Percentiles rank a stretch among this genome's conserved stretches.
Evolutionary conservation across 2,329 filamentous ascomycete species (phyloP).

Genomic region (Penicillium rolfsii): DNA sequence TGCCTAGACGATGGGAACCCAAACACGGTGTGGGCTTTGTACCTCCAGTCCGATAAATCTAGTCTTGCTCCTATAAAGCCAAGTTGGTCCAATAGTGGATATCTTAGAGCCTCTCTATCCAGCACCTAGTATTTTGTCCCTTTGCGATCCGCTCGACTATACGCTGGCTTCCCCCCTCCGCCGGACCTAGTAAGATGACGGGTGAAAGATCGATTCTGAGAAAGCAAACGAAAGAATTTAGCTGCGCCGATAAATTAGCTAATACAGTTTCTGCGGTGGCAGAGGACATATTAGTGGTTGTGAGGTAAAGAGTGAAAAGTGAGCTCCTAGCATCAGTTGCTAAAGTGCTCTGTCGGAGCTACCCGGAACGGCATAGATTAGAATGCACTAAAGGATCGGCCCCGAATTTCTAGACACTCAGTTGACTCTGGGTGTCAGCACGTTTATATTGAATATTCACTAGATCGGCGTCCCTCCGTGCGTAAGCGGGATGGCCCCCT

Average conservation of each 20-base stretch:
- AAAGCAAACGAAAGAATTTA: not conserved
- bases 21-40: not conserved
- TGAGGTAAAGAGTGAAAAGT: not conserved
- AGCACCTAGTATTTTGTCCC: not conserved
- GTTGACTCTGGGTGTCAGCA: not conserved
- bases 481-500: not conserved
- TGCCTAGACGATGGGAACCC: not conserved
- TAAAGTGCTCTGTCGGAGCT: not conserved
- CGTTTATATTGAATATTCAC: no score
- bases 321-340: not conserved
- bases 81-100: not conserved
- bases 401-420: not conserved
- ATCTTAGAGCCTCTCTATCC: not conserved
- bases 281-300: not conserved
- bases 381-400: not conserved
- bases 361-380: not conserved
- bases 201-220: not conserved
- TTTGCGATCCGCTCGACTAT: not conserved
- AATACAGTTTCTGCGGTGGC: not conserved
- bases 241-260: not conserved
- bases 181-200: not conserved
- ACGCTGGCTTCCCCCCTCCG: no score
- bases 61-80: not conserved
- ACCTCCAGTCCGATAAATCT: not conserved
- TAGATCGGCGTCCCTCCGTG: not conserved